Base-by-base conservation (phyloP, 805 yeast genomes). In the Ogataea thermomethanolica region DNA sequence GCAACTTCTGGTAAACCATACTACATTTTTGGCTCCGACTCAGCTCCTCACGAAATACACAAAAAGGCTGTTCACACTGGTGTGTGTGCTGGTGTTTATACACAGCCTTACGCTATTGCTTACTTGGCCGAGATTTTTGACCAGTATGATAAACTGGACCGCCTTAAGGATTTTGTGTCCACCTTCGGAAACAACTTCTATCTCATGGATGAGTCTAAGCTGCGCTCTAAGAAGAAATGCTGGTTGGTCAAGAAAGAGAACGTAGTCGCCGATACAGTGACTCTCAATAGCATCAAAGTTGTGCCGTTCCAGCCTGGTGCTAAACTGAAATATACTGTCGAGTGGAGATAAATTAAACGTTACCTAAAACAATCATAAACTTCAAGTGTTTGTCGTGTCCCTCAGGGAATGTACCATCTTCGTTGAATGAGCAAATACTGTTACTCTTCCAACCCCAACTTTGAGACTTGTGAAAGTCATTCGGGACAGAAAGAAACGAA, bases 21-120 rank as follows among this genome's bases (percentile, higher is more conserved):
- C 70, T 93, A 90, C 63, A 87, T 93, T 69, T 93, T 90, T 58
- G 99, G 99, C 6, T 86, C 96, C 1, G 99, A 93, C 62, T 87
- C 96, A 15, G 99, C 99, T 23, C 99, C 99, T 20, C 99, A 93
- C 61, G 95, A 96, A 7, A 56, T 86, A 20, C 76, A 76, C 47
- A 80, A 80, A 44, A 95, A 95, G 64, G 71, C 86, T 20, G 81
- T 74, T 45, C 88, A 79, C 50, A 67, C 71, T 26, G 91, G 90
- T 15, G 97, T 91, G 12, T 88, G 97, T 55, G 99, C 99, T n/a
- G 99, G 99, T 56, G 96, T 93, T 7, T 93, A 76, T 65, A 86
- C 98, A 2, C 99, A 93, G 62, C 75, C 86, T 15, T 77, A 77
- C 52, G 95, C 84, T 2, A 63, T 93, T 13, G 71, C 89, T 7